Base-by-base conservation (phyloP, 1,139 yeast genomes). In the Suhomyces bolitotheri region DNA sequence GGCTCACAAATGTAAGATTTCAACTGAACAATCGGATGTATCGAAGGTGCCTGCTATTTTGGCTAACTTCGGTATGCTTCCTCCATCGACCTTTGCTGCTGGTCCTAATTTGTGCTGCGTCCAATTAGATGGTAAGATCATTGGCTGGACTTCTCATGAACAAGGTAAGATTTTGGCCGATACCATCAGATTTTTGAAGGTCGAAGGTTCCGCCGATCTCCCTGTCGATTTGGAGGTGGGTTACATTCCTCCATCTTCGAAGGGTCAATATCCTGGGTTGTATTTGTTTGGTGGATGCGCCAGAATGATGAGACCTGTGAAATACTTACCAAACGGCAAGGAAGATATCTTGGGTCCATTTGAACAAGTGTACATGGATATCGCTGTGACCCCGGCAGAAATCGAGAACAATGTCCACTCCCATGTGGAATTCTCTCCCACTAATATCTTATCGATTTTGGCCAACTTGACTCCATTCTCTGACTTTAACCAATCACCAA, bases 381-480 rank as follows among this genome's bases (percentile, higher is more conserved):
- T 92, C 56, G 98, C 98, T 2, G 97, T 92, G 19, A 82, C 95
- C 4, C 96, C 97, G 15, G 82, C 81, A 44, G 99, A 94, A 66
- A 88, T 92, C 48, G 81, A 82, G 54, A 77, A 72, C 45, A 78
- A 86, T 50, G 70, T 82, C 34, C 98, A 94, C 60, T 74, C 89
- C 10, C 98, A 92, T 59, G 97, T 90, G 45, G 99, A 92, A 64
- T 88, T 77, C 60, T 75, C 95, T 2, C 98, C 98, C 50, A 92
- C 98, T 2, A 89, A 92, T 60, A 88, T 92, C 41, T 72, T 92
- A 50, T 88, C 97, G 13, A 92, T 92, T 50, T 73, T 92, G 63
- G 97, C 97, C 45, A 92, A 92, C 64, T 73, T 92, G 70, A 92
- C 98, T 1, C 98, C 98, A 48, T 92, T 88, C 60, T 90, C 97